Conservation (phyloP, 2,329 filamentous ascomycete genomes). For the Curvularia hawaiiensis region DNA sequence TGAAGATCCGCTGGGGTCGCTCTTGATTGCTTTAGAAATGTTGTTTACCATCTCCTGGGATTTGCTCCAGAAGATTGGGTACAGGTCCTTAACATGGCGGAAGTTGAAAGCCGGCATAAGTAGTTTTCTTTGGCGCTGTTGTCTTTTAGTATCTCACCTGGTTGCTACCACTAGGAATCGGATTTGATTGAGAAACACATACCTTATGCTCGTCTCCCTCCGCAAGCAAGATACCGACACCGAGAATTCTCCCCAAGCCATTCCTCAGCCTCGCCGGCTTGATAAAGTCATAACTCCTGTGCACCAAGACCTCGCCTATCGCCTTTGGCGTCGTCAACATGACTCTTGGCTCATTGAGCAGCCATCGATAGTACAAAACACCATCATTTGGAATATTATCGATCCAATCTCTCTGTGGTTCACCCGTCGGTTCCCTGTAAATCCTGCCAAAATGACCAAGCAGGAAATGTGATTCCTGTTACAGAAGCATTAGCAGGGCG, state of each 20-base stretch:
- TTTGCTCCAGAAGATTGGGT: slow-evolving; percentile 57
- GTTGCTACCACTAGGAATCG: no score
- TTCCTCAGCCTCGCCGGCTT: slow-evolving; percentile 55
- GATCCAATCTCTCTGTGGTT: slow-evolving; percentile 58
- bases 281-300: slow-evolving; percentile 58
- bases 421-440: slow-evolving; percentile 49
- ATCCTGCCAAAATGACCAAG: slow-evolving; percentile 53
- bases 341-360: slow-evolving; percentile 54
- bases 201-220: slow-evolving; percentile 91
- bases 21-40: slow-evolving; percentile 38
- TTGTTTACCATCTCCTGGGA: slow-evolving; percentile 49
- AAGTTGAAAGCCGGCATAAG: slow-evolving; percentile 58
- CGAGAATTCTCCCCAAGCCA: slow-evolving; percentile 67
- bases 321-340: slow-evolving; percentile 54
- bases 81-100: slow-evolving; percentile 57
- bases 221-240: slow-evolving; percentile 75
- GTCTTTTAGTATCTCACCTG: neutral
- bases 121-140: slow-evolving; percentile 52
- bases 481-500: neutral
- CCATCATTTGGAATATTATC: slow-evolving; percentile 61
- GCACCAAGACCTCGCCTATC: slow-evolving; percentile 56
- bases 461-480: slow-evolving; percentile 41
- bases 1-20: slow-evolving; percentile 31
- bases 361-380: slow-evolving; percentile 57
- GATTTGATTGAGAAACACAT: slow-evolving; percentile 5